Evolutionary conservation across 2,329 filamentous ascomycete genomes (phyloP).

Genomic region (Ascochyta rabiei): DNA sequence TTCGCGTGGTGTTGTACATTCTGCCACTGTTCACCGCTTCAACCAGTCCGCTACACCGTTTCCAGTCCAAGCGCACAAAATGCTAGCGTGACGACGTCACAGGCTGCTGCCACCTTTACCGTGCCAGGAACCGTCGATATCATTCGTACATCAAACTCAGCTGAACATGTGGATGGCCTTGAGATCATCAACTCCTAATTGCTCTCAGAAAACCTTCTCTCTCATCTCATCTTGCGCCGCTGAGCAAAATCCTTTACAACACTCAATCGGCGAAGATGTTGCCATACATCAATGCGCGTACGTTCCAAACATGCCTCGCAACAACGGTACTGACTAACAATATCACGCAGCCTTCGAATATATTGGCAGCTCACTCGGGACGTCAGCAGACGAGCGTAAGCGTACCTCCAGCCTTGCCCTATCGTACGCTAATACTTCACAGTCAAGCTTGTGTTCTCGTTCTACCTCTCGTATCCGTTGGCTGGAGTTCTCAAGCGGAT

Average conservation of each 20-base stretch:
- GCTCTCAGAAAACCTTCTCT: neutral
- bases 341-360: constrained; percentile 63
- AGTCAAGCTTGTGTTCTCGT: constrained; percentile 94
- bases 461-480: constrained; percentile 90
- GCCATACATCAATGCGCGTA: constrained; percentile 68
- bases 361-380: constrained; percentile 62
- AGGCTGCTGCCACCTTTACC: constrained; percentile 9
- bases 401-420: neutral
- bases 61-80: neutral
- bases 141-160: constrained; percentile 10
- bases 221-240: neutral
- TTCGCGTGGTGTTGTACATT: constrained; percentile 10
- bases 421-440: constrained; percentile 21
- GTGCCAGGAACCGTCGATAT: constrained; percentile 10
- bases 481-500: constrained; percentile 87
- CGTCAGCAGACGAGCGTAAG: constrained; percentile 69
- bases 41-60: neutral
- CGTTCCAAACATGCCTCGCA: constrained; percentile 29
- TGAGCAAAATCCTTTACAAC: neutral
- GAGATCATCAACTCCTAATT: constrained; percentile 17
- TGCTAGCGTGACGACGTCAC: constrained; percentile 28
- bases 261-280: constrained; percentile 56
- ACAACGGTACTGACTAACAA: constrained; percentile 8
- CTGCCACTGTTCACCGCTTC: constrained; percentile 10
- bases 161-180: constrained; percentile 20